Evolutionary conservation across 2,329 filamentous ascomycete species (phyloP).

Genomic region (Epichloe coenophiala): DNA sequence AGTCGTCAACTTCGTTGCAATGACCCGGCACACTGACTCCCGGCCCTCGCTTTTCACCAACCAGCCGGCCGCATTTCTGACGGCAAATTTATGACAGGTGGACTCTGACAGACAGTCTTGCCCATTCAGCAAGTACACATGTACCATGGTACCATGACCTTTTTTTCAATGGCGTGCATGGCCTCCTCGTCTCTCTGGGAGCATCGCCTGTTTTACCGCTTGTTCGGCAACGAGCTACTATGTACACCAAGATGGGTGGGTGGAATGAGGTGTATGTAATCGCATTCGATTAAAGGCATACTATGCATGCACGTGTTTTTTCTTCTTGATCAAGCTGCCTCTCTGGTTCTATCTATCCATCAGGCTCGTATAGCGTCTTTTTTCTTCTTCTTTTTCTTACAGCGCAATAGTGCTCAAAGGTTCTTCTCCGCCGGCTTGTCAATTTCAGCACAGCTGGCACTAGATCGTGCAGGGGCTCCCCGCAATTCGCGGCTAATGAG

Average conservation of each 20-base stretch:
- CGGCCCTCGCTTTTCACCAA: too few relatives aligned
- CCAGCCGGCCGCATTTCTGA: too few relatives aligned
- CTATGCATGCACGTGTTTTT: background rate
- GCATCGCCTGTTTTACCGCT: background rate
- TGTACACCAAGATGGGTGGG: background rate
- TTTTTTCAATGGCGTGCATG: background rate
- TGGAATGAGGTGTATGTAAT: background rate
- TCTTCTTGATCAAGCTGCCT: too few relatives aligned
- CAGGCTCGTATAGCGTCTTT: too few relatives aligned
- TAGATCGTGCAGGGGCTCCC: background rate
- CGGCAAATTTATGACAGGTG: too few relatives aligned
- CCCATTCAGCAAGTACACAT: too few relatives aligned
- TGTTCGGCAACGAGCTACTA: conserved; percentile 1
- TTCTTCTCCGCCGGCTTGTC: background rate
- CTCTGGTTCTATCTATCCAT: too few relatives aligned
- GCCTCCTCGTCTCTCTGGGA: background rate
- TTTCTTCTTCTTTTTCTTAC: too few relatives aligned
- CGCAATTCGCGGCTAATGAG: background rate
- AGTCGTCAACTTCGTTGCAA: background rate
- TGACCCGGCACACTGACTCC: too few relatives aligned
- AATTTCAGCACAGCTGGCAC: background rate
- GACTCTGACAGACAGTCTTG: too few relatives aligned
- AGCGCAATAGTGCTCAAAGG: too few relatives aligned
- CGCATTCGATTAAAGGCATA: background rate
- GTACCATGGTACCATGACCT: background rate